phyloP scores from a whole-genome alignment of 2,329 filamentous ascomycete species.

The Claviceps sp. region DNA sequence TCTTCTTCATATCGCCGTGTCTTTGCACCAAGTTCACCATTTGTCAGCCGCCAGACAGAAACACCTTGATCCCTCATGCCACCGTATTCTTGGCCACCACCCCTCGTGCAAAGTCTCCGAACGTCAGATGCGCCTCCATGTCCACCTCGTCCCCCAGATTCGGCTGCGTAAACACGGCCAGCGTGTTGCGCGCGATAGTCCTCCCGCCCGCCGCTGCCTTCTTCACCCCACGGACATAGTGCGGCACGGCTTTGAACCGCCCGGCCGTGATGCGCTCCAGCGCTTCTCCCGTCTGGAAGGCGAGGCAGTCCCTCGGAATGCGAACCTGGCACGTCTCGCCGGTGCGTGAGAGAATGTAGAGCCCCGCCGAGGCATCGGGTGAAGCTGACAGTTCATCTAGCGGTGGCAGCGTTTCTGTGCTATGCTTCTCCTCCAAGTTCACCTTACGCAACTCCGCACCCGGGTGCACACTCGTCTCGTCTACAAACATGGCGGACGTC shows the following conservation, averaged over 20 bases:
- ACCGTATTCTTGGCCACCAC: conserved; percentile 49
- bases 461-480: conserved; percentile 41
- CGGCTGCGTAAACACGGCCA: conserved; percentile 95
- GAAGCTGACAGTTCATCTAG: conserved; percentile 61
- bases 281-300: conserved; percentile 91
- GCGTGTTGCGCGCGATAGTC: conserved; percentile 64
- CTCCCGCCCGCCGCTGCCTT: conserved; percentile 32
- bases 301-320: conserved; percentile 83
- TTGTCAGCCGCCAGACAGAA: no score
- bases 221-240: conserved; percentile 75
- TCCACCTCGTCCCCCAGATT: conserved; percentile 75
- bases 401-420: conserved; percentile 24
- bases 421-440: not conserved
- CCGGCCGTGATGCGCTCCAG: conserved; percentile 85
- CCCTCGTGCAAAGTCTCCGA: conserved; percentile 60
- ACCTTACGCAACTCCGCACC: not conserved
- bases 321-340: conserved; percentile 79
- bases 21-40: no score
- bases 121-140: conserved; percentile 49
- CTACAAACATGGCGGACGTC: conserved; percentile 91
- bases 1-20: no score
- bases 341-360: conserved; percentile 86
- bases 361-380: conserved; percentile 70
- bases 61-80: conserved; percentile 7
- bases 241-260: conserved; percentile 84